These are phyloP conservation scores for Mycocentrospora acerina DNA, from an alignment of 2,329 filamentous ascomycete genomes.

Conservation along the genomic window DNA sequence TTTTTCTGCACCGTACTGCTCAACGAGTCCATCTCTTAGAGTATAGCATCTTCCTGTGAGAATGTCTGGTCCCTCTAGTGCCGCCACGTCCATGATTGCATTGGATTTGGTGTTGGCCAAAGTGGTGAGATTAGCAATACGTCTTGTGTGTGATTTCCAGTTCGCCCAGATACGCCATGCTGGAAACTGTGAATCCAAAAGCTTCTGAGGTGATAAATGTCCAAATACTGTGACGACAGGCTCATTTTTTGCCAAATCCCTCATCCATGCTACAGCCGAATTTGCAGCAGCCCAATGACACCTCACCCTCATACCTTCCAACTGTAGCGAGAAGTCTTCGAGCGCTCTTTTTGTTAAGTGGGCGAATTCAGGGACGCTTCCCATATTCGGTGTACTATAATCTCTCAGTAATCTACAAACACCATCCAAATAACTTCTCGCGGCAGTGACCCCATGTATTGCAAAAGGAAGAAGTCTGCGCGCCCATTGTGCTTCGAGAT, in stretches of 20 bases:
- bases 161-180: conserved; percentile 32
- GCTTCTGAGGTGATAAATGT: conserved; percentile 15
- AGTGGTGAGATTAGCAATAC: conserved; percentile 14
- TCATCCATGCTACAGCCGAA: conserved; percentile 25
- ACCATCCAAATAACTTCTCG: conserved; percentile 26
- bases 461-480: conserved; percentile 24
- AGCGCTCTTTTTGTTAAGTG: conserved; percentile 21
- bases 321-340: conserved; percentile 19
- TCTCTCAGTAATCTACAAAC: conserved; percentile 19
- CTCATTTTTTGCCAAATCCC: conserved; percentile 9
- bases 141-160: conserved; percentile 29
- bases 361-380: conserved; percentile 24
- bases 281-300: conserved; percentile 27
- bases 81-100: conserved; percentile 23
- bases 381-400: conserved; percentile 14
- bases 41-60: conserved; percentile 16
- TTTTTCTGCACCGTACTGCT: conserved; percentile 17
- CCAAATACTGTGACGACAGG: conserved; percentile 10
- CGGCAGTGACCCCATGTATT: conserved; percentile 22
- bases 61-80: conserved; percentile 36
- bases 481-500: conserved; percentile 33
- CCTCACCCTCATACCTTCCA: conserved; percentile 29
- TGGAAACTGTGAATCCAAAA: conserved; percentile 29
- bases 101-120: conserved; percentile 14
- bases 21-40: conserved; percentile 24